A percentile compares a stretch with the other conserved stretches of the same genome.
Evolutionary conservation across 2,329 filamentous ascomycete species (phyloP).

Genomic region (Penicillium decumbens): DNA sequence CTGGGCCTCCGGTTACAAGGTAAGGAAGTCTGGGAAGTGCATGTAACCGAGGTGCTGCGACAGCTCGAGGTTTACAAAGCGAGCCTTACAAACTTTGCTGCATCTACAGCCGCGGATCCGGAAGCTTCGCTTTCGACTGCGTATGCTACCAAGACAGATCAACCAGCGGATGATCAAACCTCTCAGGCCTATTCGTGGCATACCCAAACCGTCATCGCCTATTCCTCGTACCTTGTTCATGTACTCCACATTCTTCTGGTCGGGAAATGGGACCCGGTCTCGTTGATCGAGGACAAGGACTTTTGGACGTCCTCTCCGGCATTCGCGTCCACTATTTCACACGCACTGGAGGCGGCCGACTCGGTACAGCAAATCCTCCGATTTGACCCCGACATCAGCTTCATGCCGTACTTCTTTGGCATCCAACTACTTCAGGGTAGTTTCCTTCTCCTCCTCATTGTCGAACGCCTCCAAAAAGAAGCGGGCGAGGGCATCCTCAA

Average conservation of each 20-base stretch:
- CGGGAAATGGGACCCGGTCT: slow-evolving; percentile 95
- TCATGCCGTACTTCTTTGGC: slow-evolving; percentile 96
- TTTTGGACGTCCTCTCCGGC: slow-evolving; percentile 87
- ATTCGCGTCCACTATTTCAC: slow-evolving; percentile 80
- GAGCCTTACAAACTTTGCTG: slow-evolving; percentile 54
- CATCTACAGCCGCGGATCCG: slow-evolving; percentile 23
- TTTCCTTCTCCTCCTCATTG: slow-evolving; percentile 79
- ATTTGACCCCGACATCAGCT: slow-evolving; percentile 83
- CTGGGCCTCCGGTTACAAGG: slow-evolving; percentile 71
- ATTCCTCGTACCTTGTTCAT: slow-evolving; percentile 88
- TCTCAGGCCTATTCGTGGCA: slow-evolving; percentile 49
- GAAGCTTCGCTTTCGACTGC: slow-evolving; percentile 38
- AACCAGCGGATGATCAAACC: slow-evolving; percentile 40
- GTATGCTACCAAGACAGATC: slow-evolving; percentile 57
- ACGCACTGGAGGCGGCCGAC: slow-evolving; percentile 83
- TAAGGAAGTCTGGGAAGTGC: slow-evolving; percentile 73
- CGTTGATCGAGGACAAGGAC: slow-evolving; percentile 87
- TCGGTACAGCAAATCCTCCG: slow-evolving; percentile 83
- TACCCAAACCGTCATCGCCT: slow-evolving; percentile 79
- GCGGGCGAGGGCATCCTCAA: slow-evolving; percentile 80
- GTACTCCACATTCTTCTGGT: slow-evolving; percentile 85
- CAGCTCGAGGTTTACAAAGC: slow-evolving; percentile 78
- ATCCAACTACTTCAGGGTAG: slow-evolving; percentile 89
- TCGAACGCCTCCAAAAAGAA: slow-evolving; percentile 80
- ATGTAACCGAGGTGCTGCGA: slow-evolving; percentile 69